Evolutionary conservation across 2,329 filamentous ascomycete genomes (phyloP).

Genomic region (Dothideomycetes sp.): DNA sequence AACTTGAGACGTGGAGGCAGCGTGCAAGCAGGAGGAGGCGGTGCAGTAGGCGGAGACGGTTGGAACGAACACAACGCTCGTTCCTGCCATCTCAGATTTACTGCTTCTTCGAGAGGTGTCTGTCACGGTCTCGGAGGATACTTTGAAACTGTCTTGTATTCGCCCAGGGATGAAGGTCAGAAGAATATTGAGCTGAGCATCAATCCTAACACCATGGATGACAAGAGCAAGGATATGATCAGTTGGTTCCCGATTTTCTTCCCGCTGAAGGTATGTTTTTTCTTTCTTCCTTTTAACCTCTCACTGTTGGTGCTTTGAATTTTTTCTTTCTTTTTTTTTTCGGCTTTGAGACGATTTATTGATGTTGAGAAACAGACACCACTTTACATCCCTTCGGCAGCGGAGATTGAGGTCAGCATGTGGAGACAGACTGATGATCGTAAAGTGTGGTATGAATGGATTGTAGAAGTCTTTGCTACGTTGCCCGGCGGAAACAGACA

Average conservation of each 20-base stretch:
- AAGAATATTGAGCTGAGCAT: constrained; percentile 78
- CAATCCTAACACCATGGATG: constrained; percentile 81
- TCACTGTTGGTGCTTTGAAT: neutral
- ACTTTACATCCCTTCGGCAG: constrained; percentile 72
- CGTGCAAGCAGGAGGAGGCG: constrained; percentile 58
- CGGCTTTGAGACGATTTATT: neutral
- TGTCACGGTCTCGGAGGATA: constrained; percentile 89
- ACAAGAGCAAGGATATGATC: constrained; percentile 95
- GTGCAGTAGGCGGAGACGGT: constrained; percentile 65
- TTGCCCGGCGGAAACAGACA: constrained; percentile 54
- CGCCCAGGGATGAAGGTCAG: constrained; percentile 29
- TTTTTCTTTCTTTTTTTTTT: neutral
- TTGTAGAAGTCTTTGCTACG: constrained; percentile 68
- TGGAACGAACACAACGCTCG: constrained; percentile 87
- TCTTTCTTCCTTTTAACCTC: neutral
- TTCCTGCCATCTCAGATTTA: constrained; percentile 69
- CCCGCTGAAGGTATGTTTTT: constrained; percentile 66
- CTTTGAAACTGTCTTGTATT: constrained; percentile 93
- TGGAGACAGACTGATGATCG: constrained; percentile 92
- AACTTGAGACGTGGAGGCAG: constrained; percentile 52
- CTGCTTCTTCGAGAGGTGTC: constrained; percentile 66
- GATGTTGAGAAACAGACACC: constrained; percentile 53
- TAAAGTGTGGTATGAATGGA: constrained; percentile 98
- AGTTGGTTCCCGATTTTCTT: constrained; percentile 99
- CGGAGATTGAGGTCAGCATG: constrained; percentile 84